phyloP scores from a whole-genome alignment of 2,329 filamentous ascomycete species.

The Ilyonectria mors-panacis region DNA sequence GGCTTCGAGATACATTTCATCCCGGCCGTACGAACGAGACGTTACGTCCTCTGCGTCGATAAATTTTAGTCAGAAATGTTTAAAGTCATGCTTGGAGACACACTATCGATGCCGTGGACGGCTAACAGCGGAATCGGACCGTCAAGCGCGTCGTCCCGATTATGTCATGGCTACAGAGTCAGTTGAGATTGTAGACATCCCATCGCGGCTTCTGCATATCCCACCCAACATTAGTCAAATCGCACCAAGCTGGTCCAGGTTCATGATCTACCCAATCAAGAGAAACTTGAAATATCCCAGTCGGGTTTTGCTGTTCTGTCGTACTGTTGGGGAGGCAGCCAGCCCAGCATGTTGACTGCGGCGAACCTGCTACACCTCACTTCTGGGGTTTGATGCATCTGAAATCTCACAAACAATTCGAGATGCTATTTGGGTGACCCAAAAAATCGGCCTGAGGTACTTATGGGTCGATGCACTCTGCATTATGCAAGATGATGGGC shows the following conservation, averaged over 20 bases:
- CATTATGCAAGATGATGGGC: slow-evolving; percentile 34
- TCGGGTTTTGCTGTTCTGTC: slow-evolving; percentile 6
- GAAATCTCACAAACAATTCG: neutral
- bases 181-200: neutral
- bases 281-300: neutral
- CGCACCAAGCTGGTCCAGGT: neutral
- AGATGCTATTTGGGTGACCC: slow-evolving; percentile 5
- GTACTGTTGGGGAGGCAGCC: slow-evolving; percentile 21
- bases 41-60: neutral
- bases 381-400: neutral
- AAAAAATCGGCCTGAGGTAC: slow-evolving; percentile 21
- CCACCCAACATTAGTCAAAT: neutral
- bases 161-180: neutral
- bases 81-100: neutral
- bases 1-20: slow-evolving; percentile 4
- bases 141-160: neutral
- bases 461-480: slow-evolving; percentile 41
- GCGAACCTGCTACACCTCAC: neutral
- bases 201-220: slow-evolving; percentile 11
- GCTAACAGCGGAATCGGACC: neutral
- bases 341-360: neutral
- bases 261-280: neutral
- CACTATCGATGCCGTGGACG: neutral
- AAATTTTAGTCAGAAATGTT: neutral
- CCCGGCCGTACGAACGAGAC: slow-evolving; percentile 16